Percentiles rank a stretch among this genome's conserved stretches.
Evolutionary conservation across 2,329 filamentous ascomycete species (phyloP).

Genomic region (Cucurbitaria berberidis): DNA sequence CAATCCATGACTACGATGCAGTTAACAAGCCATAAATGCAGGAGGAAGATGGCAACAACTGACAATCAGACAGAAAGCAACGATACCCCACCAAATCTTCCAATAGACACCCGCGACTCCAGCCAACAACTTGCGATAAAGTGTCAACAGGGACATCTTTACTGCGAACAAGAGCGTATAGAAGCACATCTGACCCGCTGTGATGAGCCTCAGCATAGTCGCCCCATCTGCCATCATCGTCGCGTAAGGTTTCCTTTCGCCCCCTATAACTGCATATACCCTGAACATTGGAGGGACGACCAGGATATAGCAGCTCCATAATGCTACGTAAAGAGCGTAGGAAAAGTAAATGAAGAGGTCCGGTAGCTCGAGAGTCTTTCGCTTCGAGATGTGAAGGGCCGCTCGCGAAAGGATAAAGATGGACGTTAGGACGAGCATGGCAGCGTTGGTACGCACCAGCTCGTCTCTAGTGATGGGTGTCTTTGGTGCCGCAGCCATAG

Average conservation of each 20-base stretch:
- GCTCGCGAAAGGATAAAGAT: conserved; percentile 14
- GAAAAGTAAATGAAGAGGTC: conserved; percentile 33
- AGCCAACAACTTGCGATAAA: conserved; percentile 42
- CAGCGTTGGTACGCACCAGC: conserved; percentile 13
- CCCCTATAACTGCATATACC: conserved; percentile 30
- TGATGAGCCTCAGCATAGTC: conserved; percentile 44
- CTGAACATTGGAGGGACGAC: conserved; percentile 41
- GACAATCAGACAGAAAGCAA: conserved; percentile 42
- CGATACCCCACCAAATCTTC: conserved; percentile 46
- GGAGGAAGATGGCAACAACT: conserved; percentile 2
- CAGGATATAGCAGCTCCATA: conserved; percentile 42
- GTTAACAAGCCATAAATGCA: background rate
- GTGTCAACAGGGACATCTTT: conserved; percentile 33
- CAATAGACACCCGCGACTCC: conserved; percentile 34
- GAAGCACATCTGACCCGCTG: conserved; percentile 44
- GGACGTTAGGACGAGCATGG: conserved; percentile 22
- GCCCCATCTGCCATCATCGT: conserved; percentile 36
- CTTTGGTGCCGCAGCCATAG: conserved; percentile 10
- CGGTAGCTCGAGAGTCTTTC: conserved; percentile 15
- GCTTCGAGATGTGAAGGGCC: conserved; percentile 12
- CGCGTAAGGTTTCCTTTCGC: conserved; percentile 33
- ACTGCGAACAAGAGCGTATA: conserved; percentile 13
- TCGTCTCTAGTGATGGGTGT: conserved; percentile 10
- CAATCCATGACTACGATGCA: conserved; percentile 39
- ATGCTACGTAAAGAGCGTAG: conserved; percentile 32